Conservation (phyloP, 106 monocot genomes). For the Acorus gramineus region DNA sequence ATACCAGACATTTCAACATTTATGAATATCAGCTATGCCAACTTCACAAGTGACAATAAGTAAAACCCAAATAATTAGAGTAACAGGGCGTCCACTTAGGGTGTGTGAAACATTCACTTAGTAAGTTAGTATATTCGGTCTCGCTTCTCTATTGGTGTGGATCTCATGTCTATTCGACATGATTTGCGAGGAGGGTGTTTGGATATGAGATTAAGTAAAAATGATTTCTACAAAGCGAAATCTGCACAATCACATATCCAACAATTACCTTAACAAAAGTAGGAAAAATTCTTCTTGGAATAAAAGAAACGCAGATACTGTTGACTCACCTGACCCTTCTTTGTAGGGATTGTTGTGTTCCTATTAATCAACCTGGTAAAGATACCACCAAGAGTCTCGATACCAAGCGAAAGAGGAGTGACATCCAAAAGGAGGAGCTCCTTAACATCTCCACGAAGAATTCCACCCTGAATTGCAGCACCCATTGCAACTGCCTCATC, state of each 20-base stretch:
- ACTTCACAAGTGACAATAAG: too few species aligned
- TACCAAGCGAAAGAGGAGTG: slow-evolving; percentile 60
- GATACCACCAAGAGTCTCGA: slow-evolving; percentile 69
- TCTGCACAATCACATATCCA: too few species aligned
- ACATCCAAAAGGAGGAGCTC: slow-evolving; percentile 34
- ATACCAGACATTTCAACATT: background rate
- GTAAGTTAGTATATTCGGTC: too few species aligned
- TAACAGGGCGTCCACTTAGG: too few species aligned
- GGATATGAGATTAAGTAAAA: too few species aligned
- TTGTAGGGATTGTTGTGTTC: slow-evolving; percentile 70
- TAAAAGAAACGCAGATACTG: background rate
- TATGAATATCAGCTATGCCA: background rate
- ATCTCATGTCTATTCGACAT: too few species aligned
- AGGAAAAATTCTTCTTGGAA: background rate
- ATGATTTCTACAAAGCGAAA: too few species aligned
- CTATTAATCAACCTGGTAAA: slow-evolving; percentile 61
- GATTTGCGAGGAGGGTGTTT: too few species aligned
- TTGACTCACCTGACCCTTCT: slow-evolving; percentile 54
- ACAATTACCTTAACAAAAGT: too few species aligned
- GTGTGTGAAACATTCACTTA: too few species aligned
- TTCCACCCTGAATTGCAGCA: slow-evolving; percentile 73
- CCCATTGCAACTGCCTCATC: slow-evolving; percentile 88
- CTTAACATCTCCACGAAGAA: slow-evolving; percentile 80
- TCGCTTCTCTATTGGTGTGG: too few species aligned
- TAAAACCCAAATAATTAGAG: too few species aligned